Evolutionary conservation across 2,329 filamentous ascomycete genomes (phyloP).

Genomic region (Exophiala alcalophila): DNA sequence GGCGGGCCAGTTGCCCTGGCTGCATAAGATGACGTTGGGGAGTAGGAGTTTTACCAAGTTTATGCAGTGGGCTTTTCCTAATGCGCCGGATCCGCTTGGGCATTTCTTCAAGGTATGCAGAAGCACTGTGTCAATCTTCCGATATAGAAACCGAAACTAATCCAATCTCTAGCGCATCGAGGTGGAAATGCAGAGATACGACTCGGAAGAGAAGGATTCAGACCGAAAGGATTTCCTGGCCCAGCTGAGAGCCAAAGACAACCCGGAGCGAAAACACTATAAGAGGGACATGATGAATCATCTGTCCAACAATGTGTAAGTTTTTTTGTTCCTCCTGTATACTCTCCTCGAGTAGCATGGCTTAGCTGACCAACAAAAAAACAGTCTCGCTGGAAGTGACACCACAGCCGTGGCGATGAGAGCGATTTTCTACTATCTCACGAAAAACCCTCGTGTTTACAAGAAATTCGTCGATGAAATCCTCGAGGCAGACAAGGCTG

Average conservation of each 20-base stretch:
- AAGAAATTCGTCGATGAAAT: constrained; percentile 18
- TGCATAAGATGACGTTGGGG: constrained; percentile 10
- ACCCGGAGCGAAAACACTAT: constrained; percentile 11
- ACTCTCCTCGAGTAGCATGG: not conserved
- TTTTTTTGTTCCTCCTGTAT: not conserved
- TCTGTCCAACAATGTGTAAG: constrained; percentile 19
- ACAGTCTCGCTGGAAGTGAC: constrained; percentile 70
- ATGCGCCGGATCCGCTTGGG: constrained; percentile 10
- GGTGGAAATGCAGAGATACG: constrained; percentile 17
- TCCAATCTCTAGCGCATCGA: constrained; percentile 10
- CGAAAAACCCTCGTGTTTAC: constrained; percentile 55
- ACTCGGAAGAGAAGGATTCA: constrained; percentile 1
- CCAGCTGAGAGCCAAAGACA: constrained; percentile 16
- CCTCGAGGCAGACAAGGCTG: constrained; percentile 10
- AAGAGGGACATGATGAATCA: constrained; percentile 21
- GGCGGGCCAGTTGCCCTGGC: constrained; percentile 4
- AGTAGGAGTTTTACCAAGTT: constrained; percentile 4
- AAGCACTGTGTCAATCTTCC: no score
- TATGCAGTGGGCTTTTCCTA: constrained; percentile 2
- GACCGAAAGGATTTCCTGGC: constrained; percentile 20
- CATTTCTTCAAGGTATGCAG: constrained; percentile 14
- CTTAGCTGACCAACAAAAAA: no score
- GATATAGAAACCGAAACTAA: no score
- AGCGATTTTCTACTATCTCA: constrained; percentile 69
- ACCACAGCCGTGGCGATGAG: constrained; percentile 72